Evolutionary conservation across 306 rosid species (phyloP), one percentile per base, ranked within the genome.

Genomic region (Prosopis cineraria): DNA sequence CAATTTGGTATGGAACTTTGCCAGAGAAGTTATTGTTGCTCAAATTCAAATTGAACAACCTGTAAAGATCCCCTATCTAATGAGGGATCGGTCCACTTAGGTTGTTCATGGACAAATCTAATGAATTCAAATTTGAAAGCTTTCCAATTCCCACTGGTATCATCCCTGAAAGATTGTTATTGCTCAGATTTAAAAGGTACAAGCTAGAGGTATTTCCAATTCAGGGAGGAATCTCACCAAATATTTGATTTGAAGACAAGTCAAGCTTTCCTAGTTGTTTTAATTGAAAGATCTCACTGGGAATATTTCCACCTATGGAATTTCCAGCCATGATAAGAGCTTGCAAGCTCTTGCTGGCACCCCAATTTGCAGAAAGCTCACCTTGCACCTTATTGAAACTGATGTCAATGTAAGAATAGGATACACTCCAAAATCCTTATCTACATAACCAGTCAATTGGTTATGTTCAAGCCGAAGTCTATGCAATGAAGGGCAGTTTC

Each of bases 101-200:
- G 77, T 8, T 58, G 29, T 85, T 85, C 64, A 27, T 31, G 11
- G 89, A 85, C 12, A 85, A 70, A 41, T 85, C 89, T 10, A 85
- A 56, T 8, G n/a, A 22, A 2, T 3, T 67, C 70, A 85, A 19
- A 39, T 78, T 70, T 2, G 48, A 68, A n/a, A 85, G 70, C 56
- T 37, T 59, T 43, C 88, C 88, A 5, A 85, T 72, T 7, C 64
- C 60, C 0, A 0, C 19, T 3, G 82, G 82, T 33, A 84, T 10
- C 12, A 40, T 1, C 6, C 87, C 87, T 2, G 81, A 76, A 48
- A 84, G 76, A 20, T 62, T 24, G 70, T 84, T 84, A 41, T 24
- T 39, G 2, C 37, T 60, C 43, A 84, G n/a, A 22, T 33, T 30
- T 7, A 80, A 17, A 43, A 0, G 3, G 48, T 1, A 43, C 48